Conservation (phyloP, 2,329 filamentous ascomycete species). For the Cladorrhinum sp. region DNA sequence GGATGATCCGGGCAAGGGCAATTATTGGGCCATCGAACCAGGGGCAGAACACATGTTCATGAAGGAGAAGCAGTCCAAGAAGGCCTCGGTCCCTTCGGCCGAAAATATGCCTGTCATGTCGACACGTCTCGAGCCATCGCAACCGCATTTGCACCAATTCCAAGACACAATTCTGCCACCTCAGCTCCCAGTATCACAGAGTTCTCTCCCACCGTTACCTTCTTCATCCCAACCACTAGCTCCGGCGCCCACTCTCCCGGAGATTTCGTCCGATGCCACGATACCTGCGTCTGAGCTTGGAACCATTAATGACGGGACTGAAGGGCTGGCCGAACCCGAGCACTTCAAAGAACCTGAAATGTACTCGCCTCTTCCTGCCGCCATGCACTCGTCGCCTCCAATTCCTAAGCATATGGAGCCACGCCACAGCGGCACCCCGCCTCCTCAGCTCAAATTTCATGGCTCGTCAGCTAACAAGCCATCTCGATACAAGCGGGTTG, state of each 20-base stretch:
- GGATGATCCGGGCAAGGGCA: conserved; percentile 94
- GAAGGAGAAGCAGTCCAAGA: conserved; percentile 74
- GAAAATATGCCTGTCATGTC: conserved; percentile 60
- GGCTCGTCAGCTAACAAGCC: conserved; percentile 56
- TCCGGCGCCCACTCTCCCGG: conserved; percentile 35
- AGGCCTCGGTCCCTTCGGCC: conserved; percentile 48
- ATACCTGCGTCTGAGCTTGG: conserved; percentile 67
- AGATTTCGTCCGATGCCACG: conserved; percentile 75
- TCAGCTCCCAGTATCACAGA: conserved; percentile 38
- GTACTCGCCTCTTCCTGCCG: conserved; percentile 67
- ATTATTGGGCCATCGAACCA: conserved; percentile 93
- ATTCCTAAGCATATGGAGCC: conserved; percentile 58
- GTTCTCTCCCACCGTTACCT: conserved; percentile 40
- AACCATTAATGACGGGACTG: conserved; percentile 50
- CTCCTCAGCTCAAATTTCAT: conserved; percentile 60
- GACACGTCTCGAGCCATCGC: conserved; percentile 50
- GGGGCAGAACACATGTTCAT: conserved; percentile 87
- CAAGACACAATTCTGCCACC: conserved; percentile 49
- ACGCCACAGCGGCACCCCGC: conserved; percentile 71
- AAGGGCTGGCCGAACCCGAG: conserved; percentile 42
- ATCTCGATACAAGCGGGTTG: conserved; percentile 58
- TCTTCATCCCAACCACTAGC: conserved; percentile 28
- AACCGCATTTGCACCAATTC: conserved; percentile 36
- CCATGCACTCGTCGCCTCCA: conserved; percentile 89
- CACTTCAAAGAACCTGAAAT: conserved; percentile 47